These are phyloP conservation scores for Monosporascus sp. DNA, from an alignment of 2,329 filamentous ascomycete species.

Conservation along the genomic window DNA sequence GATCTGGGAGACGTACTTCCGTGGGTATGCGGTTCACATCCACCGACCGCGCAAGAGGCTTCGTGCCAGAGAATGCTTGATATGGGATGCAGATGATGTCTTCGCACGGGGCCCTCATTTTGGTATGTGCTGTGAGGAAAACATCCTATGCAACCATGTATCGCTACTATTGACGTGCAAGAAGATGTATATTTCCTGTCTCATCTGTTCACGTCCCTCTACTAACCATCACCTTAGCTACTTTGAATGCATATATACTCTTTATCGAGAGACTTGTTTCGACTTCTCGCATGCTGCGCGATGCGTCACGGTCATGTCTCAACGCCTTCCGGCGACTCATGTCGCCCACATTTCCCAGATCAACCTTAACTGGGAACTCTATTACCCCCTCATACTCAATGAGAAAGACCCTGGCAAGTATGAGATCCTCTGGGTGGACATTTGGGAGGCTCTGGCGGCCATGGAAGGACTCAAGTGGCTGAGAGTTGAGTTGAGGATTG, in stretches of 20 bases:
- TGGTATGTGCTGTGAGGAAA: neutral
- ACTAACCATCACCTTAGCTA: conserved; percentile 8
- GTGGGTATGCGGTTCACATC: conserved; percentile 10
- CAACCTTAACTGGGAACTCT: conserved; percentile 2
- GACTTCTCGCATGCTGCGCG: conserved; percentile 6
- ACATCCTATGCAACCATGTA: conserved; percentile 5
- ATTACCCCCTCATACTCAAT: conserved; percentile 1
- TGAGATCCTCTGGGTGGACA: conserved; percentile 6
- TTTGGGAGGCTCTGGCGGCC: conserved; percentile 9
- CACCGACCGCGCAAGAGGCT: conserved; percentile 2
- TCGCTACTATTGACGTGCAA: conserved; percentile 10
- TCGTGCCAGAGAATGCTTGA: conserved; percentile 7
- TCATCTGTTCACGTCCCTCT: conserved; percentile 1
- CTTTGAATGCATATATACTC: conserved; percentile 10
- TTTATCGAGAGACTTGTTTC: conserved; percentile 12
- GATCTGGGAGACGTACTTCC: conserved; percentile 12
- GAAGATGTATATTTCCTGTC: conserved; percentile 9
- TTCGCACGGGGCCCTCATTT: conserved; percentile 1
- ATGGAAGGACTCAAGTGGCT: conserved; percentile 13
- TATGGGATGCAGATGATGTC: conserved; percentile 1
- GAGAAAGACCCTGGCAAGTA: neutral
- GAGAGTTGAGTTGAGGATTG: conserved; percentile 7
- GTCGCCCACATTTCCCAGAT: conserved; percentile 2
- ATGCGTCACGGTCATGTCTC: conserved; percentile 1
- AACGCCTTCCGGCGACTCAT: conserved; percentile 5